These are phyloP conservation scores for Patellifolia procumbens DNA, from an alignment of 179 eudicot species.

Conservation along the genomic window DNA sequence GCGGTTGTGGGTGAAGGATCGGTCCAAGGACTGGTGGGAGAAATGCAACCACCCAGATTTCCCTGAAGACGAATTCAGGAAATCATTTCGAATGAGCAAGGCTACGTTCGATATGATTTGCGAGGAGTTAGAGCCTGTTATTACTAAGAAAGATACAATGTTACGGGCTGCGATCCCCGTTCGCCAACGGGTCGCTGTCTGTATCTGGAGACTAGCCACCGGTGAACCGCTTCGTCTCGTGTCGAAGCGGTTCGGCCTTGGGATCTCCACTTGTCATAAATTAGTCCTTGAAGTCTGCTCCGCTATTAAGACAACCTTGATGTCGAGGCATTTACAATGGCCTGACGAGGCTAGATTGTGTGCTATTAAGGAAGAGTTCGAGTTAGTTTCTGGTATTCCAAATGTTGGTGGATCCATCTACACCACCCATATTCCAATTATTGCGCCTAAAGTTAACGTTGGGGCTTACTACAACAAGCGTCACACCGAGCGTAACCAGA, in stretches of 20 bases:
- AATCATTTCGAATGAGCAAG: conserved; percentile 56
- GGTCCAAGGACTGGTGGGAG: conserved; percentile 93
- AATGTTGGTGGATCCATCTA: conserved; percentile 59
- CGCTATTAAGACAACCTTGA: conserved; percentile 48
- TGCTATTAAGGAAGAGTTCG: conserved; percentile 33
- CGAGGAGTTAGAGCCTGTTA: conserved; percentile 46
- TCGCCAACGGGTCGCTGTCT: conserved; percentile 77
- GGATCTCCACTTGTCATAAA: conserved; percentile 75
- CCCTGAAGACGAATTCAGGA: conserved; percentile 54
- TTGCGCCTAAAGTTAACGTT: conserved; percentile 54
- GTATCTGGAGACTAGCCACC: conserved; percentile 66
- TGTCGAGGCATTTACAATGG: conserved; percentile 60
- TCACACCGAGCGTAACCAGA: conserved; percentile 66
- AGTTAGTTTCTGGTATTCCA: conserved; percentile 44
- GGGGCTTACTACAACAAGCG: conserved; percentile 55
- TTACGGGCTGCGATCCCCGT: conserved; percentile 66
- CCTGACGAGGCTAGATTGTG: conserved; percentile 40
- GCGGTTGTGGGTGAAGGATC: conserved; percentile 73
- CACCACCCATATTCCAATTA: conserved; percentile 67
- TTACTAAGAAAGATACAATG: conserved; percentile 59
- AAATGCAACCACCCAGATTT: conserved; percentile 56
- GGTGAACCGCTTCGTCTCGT: conserved; percentile 73
- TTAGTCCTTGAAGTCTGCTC: conserved; percentile 57
- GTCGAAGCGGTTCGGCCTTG: conserved; percentile 59
- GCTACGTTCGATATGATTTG: conserved; percentile 60